These are phyloP conservation scores for Filosporella fistucella DNA, from an alignment of 495 filamentous ascomycete genomes.

Conservation along the genomic window DNA sequence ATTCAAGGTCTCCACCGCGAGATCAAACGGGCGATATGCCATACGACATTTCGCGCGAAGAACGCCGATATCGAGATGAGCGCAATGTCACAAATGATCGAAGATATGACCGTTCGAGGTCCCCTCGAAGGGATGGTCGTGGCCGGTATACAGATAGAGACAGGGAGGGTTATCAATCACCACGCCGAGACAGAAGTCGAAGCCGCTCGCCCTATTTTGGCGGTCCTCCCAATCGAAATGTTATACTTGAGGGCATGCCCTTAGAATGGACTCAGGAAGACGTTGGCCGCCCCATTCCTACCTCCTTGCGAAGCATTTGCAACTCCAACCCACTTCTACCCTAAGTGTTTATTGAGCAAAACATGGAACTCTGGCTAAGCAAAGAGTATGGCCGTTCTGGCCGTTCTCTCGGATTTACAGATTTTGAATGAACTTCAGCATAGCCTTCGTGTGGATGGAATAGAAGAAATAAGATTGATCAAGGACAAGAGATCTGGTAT, in stretches of 20 bases:
- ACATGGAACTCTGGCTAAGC: slow-evolving; percentile 40
- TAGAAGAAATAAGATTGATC: slow-evolving; percentile 63
- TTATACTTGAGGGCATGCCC: slow-evolving; percentile 57
- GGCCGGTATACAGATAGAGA: slow-evolving; percentile 50
- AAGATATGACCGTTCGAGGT: slow-evolving; percentile 26
- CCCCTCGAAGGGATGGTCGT: slow-evolving; percentile 25
- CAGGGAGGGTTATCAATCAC: slow-evolving; percentile 50
- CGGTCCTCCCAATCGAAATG: slow-evolving; percentile 37
- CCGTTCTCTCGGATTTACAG: slow-evolving; percentile 43
- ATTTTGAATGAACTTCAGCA: slow-evolving; percentile 57
- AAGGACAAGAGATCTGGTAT: slow-evolving; percentile 62
- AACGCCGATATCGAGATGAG: slow-evolving; percentile 10
- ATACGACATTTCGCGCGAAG: slow-evolving; percentile 30
- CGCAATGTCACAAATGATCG: slow-evolving; percentile 23
- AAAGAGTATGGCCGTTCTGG: slow-evolving; percentile 27
- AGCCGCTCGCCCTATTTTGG: slow-evolving; percentile 42
- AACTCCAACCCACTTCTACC: slow-evolving; percentile 13
- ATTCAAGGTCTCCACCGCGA: slow-evolving; percentile 34
- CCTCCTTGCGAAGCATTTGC: slow-evolving; percentile 17
- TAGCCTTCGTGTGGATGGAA: slow-evolving; percentile 49
- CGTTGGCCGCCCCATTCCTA: slow-evolving; percentile 48
- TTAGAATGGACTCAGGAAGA: slow-evolving; percentile 58
- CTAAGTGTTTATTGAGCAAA: slow-evolving; percentile 23
- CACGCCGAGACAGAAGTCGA: slow-evolving; percentile 35
- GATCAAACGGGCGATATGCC: slow-evolving; percentile 34